phyloP scores from a whole-genome alignment of 371 early-diverging fungal species.

The Rhizopus stolonifer region DNA sequence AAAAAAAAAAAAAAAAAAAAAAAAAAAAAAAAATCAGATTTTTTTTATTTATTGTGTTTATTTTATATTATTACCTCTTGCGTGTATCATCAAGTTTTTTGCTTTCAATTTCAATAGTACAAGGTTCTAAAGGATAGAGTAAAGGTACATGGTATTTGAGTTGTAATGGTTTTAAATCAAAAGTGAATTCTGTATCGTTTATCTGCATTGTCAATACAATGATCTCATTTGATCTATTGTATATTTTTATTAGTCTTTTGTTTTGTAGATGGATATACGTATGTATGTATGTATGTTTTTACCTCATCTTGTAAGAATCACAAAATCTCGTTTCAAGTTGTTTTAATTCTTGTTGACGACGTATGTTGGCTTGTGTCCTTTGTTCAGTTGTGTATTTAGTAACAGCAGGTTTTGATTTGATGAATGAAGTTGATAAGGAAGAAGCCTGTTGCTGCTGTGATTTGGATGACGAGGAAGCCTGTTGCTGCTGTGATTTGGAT shows the following conservation, averaged over 20 bases:
- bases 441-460: neutral
- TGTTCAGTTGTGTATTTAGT: conserved; percentile 16
- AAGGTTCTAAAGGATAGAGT: conserved; percentile 51
- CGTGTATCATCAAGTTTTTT: conserved; percentile 39
- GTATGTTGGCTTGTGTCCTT: conserved; percentile 23
- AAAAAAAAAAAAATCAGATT: neutral
- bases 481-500: neutral
- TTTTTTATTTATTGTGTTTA: neutral
- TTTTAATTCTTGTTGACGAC: conserved; percentile 33
- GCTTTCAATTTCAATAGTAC: conserved; percentile 49
- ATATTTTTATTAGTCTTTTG: too few relatives aligned
- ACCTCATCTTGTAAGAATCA: conserved; percentile 33
- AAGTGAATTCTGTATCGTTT: conserved; percentile 37
- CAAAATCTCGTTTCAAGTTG: conserved; percentile 55
- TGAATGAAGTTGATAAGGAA: too few relatives aligned
- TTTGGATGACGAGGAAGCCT: neutral
- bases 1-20: neutral
- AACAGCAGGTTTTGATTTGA: conserved; percentile 1
- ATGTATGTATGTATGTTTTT: conserved; percentile 3
- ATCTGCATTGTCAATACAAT: conserved; percentile 16
- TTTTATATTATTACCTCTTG: conserved; percentile 6
- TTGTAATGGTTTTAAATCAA: conserved; percentile 23
- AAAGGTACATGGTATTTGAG: conserved; percentile 46
- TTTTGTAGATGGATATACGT: neutral
- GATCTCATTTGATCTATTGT: conserved; percentile 3